Percentiles rank a stretch among this genome's conserved stretches.
These are phyloP conservation scores for Trametopsis cervina DNA, from an alignment of 768 basidiomycete species.

Conservation along the genomic window DNA sequence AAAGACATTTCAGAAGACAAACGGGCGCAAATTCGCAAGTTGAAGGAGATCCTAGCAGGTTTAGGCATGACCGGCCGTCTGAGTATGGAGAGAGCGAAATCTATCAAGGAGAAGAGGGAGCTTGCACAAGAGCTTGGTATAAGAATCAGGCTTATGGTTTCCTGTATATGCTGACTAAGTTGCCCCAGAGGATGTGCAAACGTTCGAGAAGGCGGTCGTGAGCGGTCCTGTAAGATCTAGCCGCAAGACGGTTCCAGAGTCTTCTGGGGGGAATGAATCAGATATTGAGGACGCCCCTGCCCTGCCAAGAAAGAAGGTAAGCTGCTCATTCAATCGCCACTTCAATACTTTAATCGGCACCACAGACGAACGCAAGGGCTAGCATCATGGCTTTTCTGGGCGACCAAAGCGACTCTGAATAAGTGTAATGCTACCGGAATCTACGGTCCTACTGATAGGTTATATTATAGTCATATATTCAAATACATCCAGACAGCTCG, in stretches of 20 bases:
- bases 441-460: too few relatives aligned
- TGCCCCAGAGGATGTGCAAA: conserved; percentile 62
- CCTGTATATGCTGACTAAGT: not conserved
- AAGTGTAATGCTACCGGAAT: too few relatives aligned
- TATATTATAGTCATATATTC: too few relatives aligned
- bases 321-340: not conserved
- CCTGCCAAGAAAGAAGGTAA: conserved; percentile 8
- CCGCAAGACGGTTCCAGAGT: conserved; percentile 13
- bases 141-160: not conserved
- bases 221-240: conserved; percentile 25
- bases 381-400: conserved; percentile 68
- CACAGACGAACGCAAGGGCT: conserved; percentile 38
- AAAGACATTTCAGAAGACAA: conserved; percentile 38
- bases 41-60: conserved; percentile 58
- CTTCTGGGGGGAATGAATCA: conserved; percentile 12
- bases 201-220: conserved; percentile 51
- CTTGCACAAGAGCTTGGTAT: conserved; percentile 71
- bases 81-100: conserved; percentile 76
- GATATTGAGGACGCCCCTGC: conserved; percentile 19
- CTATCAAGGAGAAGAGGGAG: conserved; percentile 67
- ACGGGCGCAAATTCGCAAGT: conserved; percentile 55
- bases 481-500: too few relatives aligned
- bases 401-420: conserved; percentile 68
- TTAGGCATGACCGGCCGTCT: conserved; percentile 77
- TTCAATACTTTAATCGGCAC: not conserved